Evolutionary conservation across 1,139 yeast genomes (phyloP), one percentile per base, ranked within the genome.

Genomic region (Candida dubliniensis): DNA sequence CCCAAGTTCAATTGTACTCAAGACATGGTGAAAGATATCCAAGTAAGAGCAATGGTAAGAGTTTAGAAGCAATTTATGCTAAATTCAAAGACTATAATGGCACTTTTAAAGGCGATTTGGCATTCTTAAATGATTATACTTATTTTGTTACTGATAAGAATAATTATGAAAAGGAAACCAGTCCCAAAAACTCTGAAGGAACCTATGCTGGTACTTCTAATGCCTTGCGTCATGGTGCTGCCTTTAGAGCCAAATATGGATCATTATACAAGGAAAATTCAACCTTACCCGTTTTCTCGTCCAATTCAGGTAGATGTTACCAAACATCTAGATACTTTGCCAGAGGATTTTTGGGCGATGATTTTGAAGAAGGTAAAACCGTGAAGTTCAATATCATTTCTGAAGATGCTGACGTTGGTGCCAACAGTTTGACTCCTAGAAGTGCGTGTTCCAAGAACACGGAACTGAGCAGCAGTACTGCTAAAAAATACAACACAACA

Each of bases 1-100:
- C 81, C 48, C 89, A 82, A 59, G 87, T 83, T n/a, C 82, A 81
- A 51, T 63, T 81, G 48, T 64, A 81, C 41, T 71, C 77, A 46
- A 76, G 93, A 58, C 93, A 86, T 54, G 93, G 91, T n/a, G 90
- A 84, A 57, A 68, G 93, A 54, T 85, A 71, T 58, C 89, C 88
- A 14, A 62, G 71, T 3, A 55, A 55, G 13, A 52, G 58, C 27
- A 56, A 58, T 14, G 76, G 73, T 23, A 47, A 47, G 31, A 36
- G 36, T 9, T 51, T 47, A 31, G 54, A 61, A 38, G 52, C 53
- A 8, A 46, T 64, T 33, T 44, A 54, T 44, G 38, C 51, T 9
- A 63, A 60, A 45, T 53, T 65, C 41, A 38, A 55, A 41, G 41
- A 50, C 12, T 60, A 59, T 49, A 58, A 61, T 31, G 53, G 56